Evolutionary conservation across 2,329 filamentous ascomycete genomes (phyloP).

Genomic region (Colletotrichum sp.): DNA sequence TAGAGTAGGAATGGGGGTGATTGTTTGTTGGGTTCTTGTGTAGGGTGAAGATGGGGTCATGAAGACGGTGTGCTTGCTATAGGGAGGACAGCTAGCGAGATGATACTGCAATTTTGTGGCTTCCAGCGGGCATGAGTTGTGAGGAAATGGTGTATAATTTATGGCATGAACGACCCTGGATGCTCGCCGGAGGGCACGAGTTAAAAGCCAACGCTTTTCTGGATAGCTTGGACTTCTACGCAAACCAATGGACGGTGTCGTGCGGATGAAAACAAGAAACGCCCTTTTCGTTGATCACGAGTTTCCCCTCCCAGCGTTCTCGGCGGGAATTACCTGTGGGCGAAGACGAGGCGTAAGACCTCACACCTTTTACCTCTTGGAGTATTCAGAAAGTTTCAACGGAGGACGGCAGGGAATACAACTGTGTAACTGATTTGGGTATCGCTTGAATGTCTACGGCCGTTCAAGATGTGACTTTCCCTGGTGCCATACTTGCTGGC

Average conservation of each 20-base stretch:
- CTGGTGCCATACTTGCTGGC: rapidly evolving
- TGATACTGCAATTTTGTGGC: background rate
- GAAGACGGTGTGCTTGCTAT: background rate
- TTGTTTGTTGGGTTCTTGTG: too few relatives aligned
- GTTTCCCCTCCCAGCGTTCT: background rate
- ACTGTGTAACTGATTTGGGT: rapidly evolving
- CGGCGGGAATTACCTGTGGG: too few relatives aligned
- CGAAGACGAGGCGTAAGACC: rapidly evolving
- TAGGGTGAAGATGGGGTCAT: background rate
- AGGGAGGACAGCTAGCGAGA: too few relatives aligned
- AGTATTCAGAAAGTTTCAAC: background rate
- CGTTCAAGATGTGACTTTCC: background rate
- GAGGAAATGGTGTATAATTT: background rate
- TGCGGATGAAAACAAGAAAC: too few relatives aligned
- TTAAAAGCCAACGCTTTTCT: background rate
- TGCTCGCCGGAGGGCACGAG: too few relatives aligned
- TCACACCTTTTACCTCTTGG: rapidly evolving
- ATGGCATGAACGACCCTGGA: background rate
- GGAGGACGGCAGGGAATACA: rapidly evolving
- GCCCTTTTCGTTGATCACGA: background rate
- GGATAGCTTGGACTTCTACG: background rate
- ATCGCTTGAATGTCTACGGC: rapidly evolving
- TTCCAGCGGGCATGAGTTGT: background rate
- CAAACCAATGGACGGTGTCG: too few relatives aligned
- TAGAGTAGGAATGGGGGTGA: rapidly evolving